A percentile compares a stretch with the other conserved stretches of the same genome.
Conservation (phyloP, 2,329 filamentous ascomycete species). For the Saccharata proteae region DNA sequence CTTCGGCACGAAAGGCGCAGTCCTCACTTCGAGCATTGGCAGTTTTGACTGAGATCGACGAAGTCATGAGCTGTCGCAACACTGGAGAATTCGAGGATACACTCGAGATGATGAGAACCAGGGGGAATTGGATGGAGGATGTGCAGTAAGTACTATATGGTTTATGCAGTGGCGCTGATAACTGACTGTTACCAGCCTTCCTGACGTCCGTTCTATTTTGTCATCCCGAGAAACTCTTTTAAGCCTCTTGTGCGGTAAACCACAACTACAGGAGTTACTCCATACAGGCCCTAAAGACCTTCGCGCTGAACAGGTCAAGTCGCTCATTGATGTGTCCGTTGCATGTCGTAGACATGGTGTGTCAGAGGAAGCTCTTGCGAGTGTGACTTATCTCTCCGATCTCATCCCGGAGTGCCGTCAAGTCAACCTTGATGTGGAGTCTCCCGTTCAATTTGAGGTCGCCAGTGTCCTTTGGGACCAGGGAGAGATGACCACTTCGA, state of each 20-base stretch:
- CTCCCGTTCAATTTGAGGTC: constrained; percentile 65
- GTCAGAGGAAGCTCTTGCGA: constrained; percentile 75
- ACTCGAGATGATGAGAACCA: constrained; percentile 50
- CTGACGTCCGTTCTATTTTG: constrained; percentile 68
- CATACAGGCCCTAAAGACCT: constrained; percentile 51
- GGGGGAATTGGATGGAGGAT: constrained; percentile 69
- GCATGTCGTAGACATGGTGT: constrained; percentile 71
- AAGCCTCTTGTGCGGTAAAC: constrained; percentile 62
- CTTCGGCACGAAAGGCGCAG: constrained; percentile 43
- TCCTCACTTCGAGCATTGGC: constrained; percentile 52
- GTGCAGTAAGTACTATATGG: constrained; percentile 48
- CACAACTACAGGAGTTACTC: constrained; percentile 48
- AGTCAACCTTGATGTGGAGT: constrained; percentile 65
- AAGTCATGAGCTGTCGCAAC: constrained; percentile 53
- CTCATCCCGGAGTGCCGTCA: constrained; percentile 58
- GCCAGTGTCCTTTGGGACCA: constrained; percentile 91
- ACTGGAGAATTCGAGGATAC: constrained; percentile 48
- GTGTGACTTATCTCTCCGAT: constrained; percentile 70
- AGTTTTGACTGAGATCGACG: constrained; percentile 68
- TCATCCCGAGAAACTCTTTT: constrained; percentile 75
- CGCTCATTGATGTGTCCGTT: constrained; percentile 61
- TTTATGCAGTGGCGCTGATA: not conserved
- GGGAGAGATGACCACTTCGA: constrained; percentile 78
- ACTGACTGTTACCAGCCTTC: constrained; percentile 44
- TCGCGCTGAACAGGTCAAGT: constrained; percentile 60